Conservation (phyloP, 441 rosid species). For the Kokia cookei region DNA sequence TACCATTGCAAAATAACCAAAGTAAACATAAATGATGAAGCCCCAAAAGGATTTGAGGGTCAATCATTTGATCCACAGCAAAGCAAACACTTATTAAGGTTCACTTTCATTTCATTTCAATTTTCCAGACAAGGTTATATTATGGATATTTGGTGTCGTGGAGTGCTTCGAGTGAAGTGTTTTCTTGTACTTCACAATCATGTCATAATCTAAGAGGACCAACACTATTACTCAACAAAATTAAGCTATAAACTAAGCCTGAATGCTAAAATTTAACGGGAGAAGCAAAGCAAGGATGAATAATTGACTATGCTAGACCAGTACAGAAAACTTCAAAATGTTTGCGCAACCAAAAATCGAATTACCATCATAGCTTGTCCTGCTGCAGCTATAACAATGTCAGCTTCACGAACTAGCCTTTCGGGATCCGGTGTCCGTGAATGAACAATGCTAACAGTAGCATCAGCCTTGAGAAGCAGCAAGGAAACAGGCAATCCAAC, state of each 20-base stretch:
- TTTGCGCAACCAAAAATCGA: background rate
- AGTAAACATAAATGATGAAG: background rate
- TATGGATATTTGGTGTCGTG: background rate
- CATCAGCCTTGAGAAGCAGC: slow-evolving; percentile 88
- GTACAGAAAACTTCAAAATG: background rate
- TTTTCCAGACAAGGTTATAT: background rate
- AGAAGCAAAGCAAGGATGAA: background rate
- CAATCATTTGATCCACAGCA: background rate
- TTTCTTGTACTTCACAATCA: background rate
- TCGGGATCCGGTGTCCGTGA: slow-evolving; percentile 62
- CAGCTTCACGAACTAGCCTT: slow-evolving; percentile 65
- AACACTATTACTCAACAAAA: background rate
- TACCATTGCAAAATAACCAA: background rate
- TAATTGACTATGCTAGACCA: background rate
- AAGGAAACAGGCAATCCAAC: slow-evolving; percentile 91
- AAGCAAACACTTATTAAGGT: background rate
- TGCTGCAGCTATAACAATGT: slow-evolving; percentile 85
- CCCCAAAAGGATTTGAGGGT: background rate
- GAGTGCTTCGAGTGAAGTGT: background rate
- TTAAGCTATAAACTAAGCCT: background rate
- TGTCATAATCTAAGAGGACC: background rate
- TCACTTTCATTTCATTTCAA: background rate
- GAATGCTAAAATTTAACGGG: background rate
- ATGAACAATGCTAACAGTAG: slow-evolving; percentile 75
- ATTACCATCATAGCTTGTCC: slow-evolving; percentile 85